phyloP scores from a whole-genome alignment of 2,329 filamentous ascomycete species.

The Xylaria sp. region DNA sequence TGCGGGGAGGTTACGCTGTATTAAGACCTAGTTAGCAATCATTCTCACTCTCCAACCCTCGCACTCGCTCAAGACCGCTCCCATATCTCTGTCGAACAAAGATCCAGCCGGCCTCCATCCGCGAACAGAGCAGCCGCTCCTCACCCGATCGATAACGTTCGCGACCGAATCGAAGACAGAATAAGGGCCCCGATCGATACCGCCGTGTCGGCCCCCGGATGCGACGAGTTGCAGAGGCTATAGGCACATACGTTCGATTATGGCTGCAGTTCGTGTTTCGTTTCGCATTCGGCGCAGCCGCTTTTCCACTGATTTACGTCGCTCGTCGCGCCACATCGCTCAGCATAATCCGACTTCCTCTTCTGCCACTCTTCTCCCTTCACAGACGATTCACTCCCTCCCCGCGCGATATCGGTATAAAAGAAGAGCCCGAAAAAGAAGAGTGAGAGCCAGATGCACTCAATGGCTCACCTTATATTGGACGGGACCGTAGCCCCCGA shows the following conservation, averaged over 20 bases:
- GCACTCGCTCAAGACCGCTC: no score
- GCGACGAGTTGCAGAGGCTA: neutral
- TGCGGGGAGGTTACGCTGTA: constrained; percentile 87
- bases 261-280: neutral
- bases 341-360: neutral
- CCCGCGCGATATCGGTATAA: neutral
- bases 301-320: neutral
- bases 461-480: constrained; percentile 85
- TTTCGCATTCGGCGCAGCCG: constrained; percentile 3
- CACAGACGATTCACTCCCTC: neutral
- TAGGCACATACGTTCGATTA: neutral
- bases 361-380: neutral
- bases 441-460: neutral
- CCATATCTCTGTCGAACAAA: neutral
- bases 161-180: no score
- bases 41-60: neutral
- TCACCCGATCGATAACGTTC: neutral
- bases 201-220: neutral
- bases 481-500: constrained; percentile 92
- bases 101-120: neutral
- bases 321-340: neutral
- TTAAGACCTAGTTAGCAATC: constrained; percentile 13
- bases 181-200: neutral
- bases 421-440: neutral
- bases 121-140: neutral